Percentiles rank a stretch among this genome's conserved stretches.
Evolutionary conservation across 2,329 filamentous ascomycete genomes (phyloP).

Genomic region (Penicillium glabrum): DNA sequence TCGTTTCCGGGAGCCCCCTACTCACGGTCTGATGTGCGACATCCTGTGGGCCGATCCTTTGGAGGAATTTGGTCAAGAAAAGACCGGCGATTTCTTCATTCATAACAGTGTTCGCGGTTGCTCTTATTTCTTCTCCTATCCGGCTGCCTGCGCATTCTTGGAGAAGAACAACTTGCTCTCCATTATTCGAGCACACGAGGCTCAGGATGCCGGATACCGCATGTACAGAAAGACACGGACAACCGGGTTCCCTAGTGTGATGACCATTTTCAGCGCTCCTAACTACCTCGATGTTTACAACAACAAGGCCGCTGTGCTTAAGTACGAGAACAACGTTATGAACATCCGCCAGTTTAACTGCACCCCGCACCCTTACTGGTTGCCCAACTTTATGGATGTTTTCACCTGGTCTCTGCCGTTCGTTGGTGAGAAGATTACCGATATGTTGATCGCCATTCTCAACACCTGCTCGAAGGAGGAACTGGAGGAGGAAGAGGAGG

Average conservation of each 20-base stretch:
- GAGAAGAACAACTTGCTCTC: slow-evolving; percentile 99
- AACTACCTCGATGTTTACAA: slow-evolving; percentile 99
- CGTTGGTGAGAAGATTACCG: slow-evolving; percentile 97
- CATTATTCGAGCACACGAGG: slow-evolving; percentile 95
- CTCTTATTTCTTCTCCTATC: slow-evolving; percentile 99
- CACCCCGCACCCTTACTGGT: slow-evolving; percentile 98
- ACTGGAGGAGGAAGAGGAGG: slow-evolving; percentile 84
- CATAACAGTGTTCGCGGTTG: slow-evolving; percentile 98
- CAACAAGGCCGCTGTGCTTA: slow-evolving; percentile 98
- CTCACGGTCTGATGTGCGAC: slow-evolving; percentile 97
- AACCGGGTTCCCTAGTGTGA: slow-evolving; percentile 97
- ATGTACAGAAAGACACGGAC: slow-evolving; percentile 99
- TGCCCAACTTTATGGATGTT: slow-evolving; percentile 99
- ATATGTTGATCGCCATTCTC: slow-evolving; percentile 98
- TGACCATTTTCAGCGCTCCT: slow-evolving; percentile 99
- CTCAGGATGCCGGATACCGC: slow-evolving; percentile 95
- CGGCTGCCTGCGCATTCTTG: slow-evolving; percentile 91
- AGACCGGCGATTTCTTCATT: slow-evolving; percentile 94
- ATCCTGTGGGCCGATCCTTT: slow-evolving; percentile 98
- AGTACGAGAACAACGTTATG: slow-evolving; percentile 99
- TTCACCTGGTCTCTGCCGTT: slow-evolving; percentile 99
- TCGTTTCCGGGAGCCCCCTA: slow-evolving; percentile 95
- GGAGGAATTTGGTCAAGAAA: slow-evolving; percentile 98
- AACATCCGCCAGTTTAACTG: slow-evolving; percentile 99
- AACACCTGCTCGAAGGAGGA: slow-evolving; percentile 99